Conservation (phyloP, 2,329 filamentous ascomycete genomes). For the Phaeosphaeria sp. region DNA sequence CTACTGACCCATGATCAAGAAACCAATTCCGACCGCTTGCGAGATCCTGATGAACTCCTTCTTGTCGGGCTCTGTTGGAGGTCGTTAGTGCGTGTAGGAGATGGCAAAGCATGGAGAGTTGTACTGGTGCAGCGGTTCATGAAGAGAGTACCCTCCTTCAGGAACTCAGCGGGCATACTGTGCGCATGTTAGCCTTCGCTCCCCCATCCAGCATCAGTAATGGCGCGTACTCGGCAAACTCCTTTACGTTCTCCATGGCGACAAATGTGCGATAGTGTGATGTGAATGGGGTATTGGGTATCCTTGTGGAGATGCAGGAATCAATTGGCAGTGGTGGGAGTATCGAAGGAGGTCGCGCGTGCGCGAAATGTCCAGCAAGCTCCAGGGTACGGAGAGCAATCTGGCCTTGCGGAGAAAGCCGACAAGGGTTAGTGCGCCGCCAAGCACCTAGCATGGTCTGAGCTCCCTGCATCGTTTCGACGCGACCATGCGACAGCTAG, state of each 20-base stretch:
- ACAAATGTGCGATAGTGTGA: constrained; percentile 11
- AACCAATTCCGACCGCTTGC: constrained; percentile 60
- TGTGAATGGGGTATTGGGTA: constrained; percentile 4
- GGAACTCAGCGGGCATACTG: constrained; percentile 50
- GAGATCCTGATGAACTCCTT: constrained; percentile 54
- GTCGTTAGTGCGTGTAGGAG: constrained; percentile 28
- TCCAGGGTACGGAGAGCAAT: constrained; percentile 32
- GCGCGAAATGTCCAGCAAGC: constrained; percentile 23
- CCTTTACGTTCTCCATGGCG: constrained; percentile 73
- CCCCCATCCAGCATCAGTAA: neutral
- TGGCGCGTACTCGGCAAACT: constrained; percentile 65
- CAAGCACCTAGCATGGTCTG: constrained; percentile 14
- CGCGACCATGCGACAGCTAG: constrained; percentile 17
- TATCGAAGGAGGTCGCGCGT: constrained; percentile 20
- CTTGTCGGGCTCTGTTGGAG: constrained; percentile 51
- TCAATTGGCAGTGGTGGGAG: constrained; percentile 13
- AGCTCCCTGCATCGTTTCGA: constrained; percentile 13
- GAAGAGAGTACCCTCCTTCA: constrained; percentile 58
- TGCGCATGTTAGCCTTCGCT: constrained; percentile 26
- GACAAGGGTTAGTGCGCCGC: constrained; percentile 19
- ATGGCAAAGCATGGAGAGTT: neutral
- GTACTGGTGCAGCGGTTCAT: constrained; percentile 56
- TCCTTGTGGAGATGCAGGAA: constrained; percentile 1
- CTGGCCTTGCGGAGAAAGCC: constrained; percentile 35
- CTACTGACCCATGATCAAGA: constrained; percentile 56